Evolutionary conservation across 176 grass and related monocot species (phyloP).

Genomic region (Otatea glauca): DNA sequence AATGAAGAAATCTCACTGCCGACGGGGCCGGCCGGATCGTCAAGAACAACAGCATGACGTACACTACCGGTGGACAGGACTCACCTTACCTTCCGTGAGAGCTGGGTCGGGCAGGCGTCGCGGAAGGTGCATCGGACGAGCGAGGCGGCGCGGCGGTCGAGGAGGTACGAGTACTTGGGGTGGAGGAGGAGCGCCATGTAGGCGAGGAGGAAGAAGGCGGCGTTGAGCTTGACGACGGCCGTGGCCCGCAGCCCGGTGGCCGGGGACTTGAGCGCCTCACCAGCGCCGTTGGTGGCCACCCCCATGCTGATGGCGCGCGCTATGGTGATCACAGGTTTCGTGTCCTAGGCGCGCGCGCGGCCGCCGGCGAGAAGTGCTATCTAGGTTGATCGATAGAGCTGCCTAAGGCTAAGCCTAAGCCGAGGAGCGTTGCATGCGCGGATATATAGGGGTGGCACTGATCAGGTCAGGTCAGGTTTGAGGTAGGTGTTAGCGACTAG

Average conservation of each 20-base stretch:
- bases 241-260: conserved; percentile 46
- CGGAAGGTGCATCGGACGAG: conserved; percentile 73
- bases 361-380: not conserved
- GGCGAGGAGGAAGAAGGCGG: conserved; percentile 74
- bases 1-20: not conserved
- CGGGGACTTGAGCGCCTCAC: conserved; percentile 63
- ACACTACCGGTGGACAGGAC: conserved; percentile 25
- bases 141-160: conserved; percentile 52
- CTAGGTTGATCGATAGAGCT: not conserved
- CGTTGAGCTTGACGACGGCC: conserved; percentile 75
- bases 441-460: conserved; percentile 38
- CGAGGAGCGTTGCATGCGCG: conserved; percentile 40
- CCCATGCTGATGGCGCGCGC: conserved; percentile 33
- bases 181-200: conserved; percentile 88
- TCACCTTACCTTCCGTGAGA: conserved; percentile 95
- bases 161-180: conserved; percentile 61
- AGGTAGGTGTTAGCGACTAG: conserved; percentile 24
- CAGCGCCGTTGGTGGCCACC: conserved; percentile 22
- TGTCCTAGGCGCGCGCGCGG: not conserved
- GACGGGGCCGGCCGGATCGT: not conserved
- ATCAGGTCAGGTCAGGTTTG: not conserved
- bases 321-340: not conserved
- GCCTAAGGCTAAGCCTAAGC: not conserved
- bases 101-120: conserved; percentile 54
- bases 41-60: not conserved